Evolutionary conservation across 2,329 filamentous ascomycete genomes (phyloP), one percentile per base, ranked within the genome.

Genomic region (Metarhizium robertsii): DNA sequence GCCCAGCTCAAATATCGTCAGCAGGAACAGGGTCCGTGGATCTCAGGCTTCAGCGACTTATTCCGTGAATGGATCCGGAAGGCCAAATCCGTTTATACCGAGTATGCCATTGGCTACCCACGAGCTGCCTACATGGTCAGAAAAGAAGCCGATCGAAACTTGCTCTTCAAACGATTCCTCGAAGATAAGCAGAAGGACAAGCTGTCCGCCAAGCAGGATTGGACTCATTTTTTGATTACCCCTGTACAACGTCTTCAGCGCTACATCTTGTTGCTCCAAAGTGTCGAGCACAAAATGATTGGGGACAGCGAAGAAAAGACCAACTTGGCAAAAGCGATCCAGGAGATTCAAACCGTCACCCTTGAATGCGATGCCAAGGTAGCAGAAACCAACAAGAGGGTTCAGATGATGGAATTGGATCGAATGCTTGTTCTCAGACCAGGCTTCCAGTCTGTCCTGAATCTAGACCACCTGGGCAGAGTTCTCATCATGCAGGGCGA

Each of bases 51-150:
- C 72, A 96, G 92, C 67, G 94, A 97, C 66, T 90, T 99, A 52
- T 97, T 99, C 76, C 80, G 94, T 57, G 94, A 99, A 73, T 99
- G 94, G 94, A 96, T 97, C 59, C 84, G 94, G 60, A 97, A 96
- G 70, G 94, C 94, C 36, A 90, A 87, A 69, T 76, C 80, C 2
- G 87, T 90, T 11, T 99, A 97, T 67, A 85, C 96, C 58, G 91
- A 95, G 57, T 99, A 97, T 69, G 92, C 92, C 43, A 86, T 87
- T 1, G 85, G 85, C 0, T 97, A 94, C 62, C 92, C 92, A 0
- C 84, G 86, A 57, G 92, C 94, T 1, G 86, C 85, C 42, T 92
- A 89, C 66, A 76, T 92, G 53, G 84, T 99, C 18, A 86, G 91
- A 53, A 88, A 87, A 66, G 94, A 99, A 71, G 79, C 86, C 1